These are phyloP conservation scores for Brassica carinata DNA, from an alignment of 345 rosid genomes.

Conservation along the genomic window DNA sequence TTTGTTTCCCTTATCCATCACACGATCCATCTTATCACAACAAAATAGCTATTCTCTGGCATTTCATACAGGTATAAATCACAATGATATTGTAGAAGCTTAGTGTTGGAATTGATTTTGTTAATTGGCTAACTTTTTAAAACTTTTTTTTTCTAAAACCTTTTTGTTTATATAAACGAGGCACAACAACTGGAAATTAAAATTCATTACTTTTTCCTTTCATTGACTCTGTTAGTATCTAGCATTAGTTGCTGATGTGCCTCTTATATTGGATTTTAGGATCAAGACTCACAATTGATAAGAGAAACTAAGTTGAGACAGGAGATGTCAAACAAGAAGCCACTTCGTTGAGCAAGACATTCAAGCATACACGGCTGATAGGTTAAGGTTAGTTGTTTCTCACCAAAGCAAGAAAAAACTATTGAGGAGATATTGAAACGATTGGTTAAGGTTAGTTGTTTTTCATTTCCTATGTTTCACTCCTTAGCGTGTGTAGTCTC, in stretches of 20 bases:
- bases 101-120: background rate
- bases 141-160: background rate
- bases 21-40: no score
- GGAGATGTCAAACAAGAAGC: constrained; percentile 72
- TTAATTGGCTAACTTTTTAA: background rate
- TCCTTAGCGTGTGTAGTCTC: background rate
- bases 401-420: constrained; percentile 98
- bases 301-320: constrained; percentile 60
- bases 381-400: constrained; percentile 22
- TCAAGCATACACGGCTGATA: constrained; percentile 65
- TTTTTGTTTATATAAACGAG: constrained; percentile 53
- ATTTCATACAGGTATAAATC: constrained; percentile 75
- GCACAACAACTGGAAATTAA: constrained; percentile 28
- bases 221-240: no score
- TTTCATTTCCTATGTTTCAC: background rate
- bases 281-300: constrained; percentile 57
- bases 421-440: constrained; percentile 66
- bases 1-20: no score
- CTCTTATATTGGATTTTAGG: constrained; percentile 45
- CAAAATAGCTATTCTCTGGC: constrained; percentile 62
- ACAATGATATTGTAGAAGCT: background rate
- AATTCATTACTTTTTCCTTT: no score
- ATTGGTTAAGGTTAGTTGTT: background rate
- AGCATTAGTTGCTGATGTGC: background rate
- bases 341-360: constrained; percentile 50